Evolutionary conservation across 225 moss, liverwort and hornwort species (phyloP).

Genomic region (Straminergon stramineum): DNA sequence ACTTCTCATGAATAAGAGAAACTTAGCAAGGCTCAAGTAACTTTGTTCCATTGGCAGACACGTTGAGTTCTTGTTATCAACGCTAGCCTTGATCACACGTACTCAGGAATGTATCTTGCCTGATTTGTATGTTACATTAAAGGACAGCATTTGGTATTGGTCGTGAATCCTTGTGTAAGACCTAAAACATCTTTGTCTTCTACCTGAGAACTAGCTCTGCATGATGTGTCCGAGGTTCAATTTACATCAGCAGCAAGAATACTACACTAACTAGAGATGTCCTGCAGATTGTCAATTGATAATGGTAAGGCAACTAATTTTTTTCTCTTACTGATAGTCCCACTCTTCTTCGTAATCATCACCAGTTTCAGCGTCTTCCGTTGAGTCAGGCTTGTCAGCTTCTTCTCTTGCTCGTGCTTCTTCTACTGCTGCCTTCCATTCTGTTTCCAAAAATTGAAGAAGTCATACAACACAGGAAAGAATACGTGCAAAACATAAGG

Average conservation of each 20-base stretch:
- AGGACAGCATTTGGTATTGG: not conserved
- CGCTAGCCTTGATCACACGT: not conserved
- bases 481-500: not conserved
- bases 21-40: not conserved
- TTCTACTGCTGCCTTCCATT: constrained; percentile 31
- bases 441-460: not conserved
- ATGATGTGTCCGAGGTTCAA: not conserved
- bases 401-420: constrained; percentile 17
- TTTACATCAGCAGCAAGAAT: not conserved
- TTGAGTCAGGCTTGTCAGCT: not conserved
- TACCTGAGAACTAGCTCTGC: not conserved
- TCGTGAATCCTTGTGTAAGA: not conserved
- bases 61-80: not conserved
- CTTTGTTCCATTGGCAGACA: not conserved
- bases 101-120: not conserved
- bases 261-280: not conserved
- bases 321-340: constrained; percentile 3
- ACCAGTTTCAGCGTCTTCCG: not conserved
- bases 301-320: not conserved
- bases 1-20: not conserved
- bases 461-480: not conserved
- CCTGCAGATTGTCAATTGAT: not conserved
- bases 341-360: constrained; percentile 17
- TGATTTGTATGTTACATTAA: not conserved
- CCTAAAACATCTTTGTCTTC: not conserved